phyloP scores from a whole-genome alignment of 208 protist species.

The Trypanosoma conorhini region DNA sequence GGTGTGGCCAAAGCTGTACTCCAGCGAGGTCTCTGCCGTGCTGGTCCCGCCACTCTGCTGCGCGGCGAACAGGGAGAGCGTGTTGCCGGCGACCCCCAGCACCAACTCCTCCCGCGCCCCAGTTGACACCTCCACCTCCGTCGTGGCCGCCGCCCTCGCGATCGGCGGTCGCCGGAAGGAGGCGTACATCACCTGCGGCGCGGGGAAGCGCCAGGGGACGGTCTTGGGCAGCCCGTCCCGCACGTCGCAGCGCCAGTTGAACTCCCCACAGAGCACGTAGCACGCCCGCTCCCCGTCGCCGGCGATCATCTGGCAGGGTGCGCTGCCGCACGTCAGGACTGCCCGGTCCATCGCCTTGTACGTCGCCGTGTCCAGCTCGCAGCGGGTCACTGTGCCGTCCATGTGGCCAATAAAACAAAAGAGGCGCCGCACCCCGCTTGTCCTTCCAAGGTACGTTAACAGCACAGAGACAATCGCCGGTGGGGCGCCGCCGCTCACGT shows the following conservation, averaged over 20 bases:
- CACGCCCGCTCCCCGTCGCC: slow-evolving; percentile 73
- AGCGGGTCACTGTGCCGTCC: slow-evolving; percentile 69
- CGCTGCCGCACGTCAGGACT: slow-evolving; percentile 53
- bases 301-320: slow-evolving; percentile 63
- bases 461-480: slow-evolving; percentile 68
- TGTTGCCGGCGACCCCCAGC: slow-evolving; percentile 55
- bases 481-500: slow-evolving; percentile 7
- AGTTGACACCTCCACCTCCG: not conserved
- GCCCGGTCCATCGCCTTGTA: slow-evolving; percentile 53
- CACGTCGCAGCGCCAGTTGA: slow-evolving; percentile 73
- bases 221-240: slow-evolving; percentile 56
- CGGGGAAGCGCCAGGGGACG: slow-evolving; percentile 73
- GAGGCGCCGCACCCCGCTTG: slow-evolving; percentile 32
- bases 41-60: slow-evolving; percentile 38
- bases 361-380: slow-evolving; percentile 57
- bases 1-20: slow-evolving; percentile 75
- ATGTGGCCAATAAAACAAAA: slow-evolving; percentile 78
- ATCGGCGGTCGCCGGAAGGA: slow-evolving; percentile 46
- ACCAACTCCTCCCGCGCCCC: slow-evolving; percentile 54
- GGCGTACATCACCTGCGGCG: slow-evolving; percentile 55
- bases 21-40: slow-evolving; percentile 34
- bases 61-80: slow-evolving; percentile 57
- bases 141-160: not conserved
- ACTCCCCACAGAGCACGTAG: slow-evolving; percentile 65
- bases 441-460: slow-evolving; percentile 62